Base-by-base conservation (phyloP, 352 stramenopile genomes). In the Lagenidium sp. region DNA sequence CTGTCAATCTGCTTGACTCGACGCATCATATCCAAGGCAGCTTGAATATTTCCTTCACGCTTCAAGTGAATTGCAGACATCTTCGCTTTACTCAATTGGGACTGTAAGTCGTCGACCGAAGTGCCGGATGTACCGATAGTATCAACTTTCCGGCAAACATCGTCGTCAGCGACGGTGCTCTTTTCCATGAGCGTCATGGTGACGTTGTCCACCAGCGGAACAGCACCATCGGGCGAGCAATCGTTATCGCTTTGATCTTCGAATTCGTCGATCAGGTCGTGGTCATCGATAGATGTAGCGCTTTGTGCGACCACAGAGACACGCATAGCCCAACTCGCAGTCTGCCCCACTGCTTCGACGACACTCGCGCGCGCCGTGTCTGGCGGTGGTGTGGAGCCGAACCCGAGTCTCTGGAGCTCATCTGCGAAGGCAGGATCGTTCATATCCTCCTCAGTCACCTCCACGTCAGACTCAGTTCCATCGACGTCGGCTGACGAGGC, bases 1-100 rank as follows among this genome's bases (percentile, higher is more conserved):
- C 55, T 54, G 44, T 91, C 66, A 30, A 89, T 75, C 36, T 84
- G 66, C 51, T 91, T 91, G 8, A 68, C 47, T n/a, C 69, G 69
- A 12, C 69, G 64, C 68, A 91, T 73, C 18, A 62, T 65, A 6
- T 72, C 68, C n/a, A 88, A 41, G 1, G 79, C 79, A 19, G 54
- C 71, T 24, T 73, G 43, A n/a, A 81, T 53, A 28, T 81, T 55
- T 11, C 72, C 69, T 18, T 76, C 60, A 18, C 68, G 59, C 42
- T 91, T 91, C 26, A 84, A 36, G 18, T 38, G 36, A 8, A 89
- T 47, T 8, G 76, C 76, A 2, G 42, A 43, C 19, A 63, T 47
- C 41, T 73, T 82, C 16, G 57, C 35, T 10, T 64, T 49, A 24
- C 71, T 40, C 20, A 91, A 43, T 43, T 85, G 68, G n/a, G 41